Conservation (phyloP, 768 basidiomycete genomes). For the Naganishia antarctica region DNA sequence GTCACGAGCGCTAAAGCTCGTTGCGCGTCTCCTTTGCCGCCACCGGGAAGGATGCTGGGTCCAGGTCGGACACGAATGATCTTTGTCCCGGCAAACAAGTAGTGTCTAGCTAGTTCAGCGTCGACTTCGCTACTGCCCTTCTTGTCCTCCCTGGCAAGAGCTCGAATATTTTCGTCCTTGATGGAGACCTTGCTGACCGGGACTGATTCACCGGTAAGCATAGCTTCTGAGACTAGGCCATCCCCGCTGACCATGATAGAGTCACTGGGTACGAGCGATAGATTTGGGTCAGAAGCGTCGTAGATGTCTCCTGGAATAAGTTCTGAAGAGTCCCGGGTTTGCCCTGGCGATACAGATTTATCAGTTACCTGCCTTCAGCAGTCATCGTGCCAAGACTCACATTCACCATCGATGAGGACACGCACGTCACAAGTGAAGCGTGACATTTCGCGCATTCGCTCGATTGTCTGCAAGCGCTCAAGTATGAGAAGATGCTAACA, state of each 20-base stretch:
- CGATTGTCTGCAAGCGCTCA: conserved; percentile 62
- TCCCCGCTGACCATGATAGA: conserved; percentile 89
- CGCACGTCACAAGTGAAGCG: conserved; percentile 73
- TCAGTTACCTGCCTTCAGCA: not conserved
- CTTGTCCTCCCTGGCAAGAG: conserved; percentile 65
- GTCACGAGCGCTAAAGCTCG: conserved; percentile 78
- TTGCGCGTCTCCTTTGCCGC: conserved; percentile 41
- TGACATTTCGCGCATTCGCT: conserved; percentile 94
- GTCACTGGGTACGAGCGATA: conserved; percentile 78
- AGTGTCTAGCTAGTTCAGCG: conserved; percentile 67
- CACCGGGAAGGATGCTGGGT: conserved; percentile 50
- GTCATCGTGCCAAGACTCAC: conserved; percentile 53
- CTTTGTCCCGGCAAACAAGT: conserved; percentile 83
- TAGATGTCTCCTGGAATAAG: conserved; percentile 90
- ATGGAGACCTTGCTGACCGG: conserved; percentile 87
- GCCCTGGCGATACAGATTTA: conserved; percentile 55
- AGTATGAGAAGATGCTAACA: not conserved
- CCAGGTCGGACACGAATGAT: conserved; percentile 76
- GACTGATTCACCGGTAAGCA: conserved; percentile 85
- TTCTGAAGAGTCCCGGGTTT: conserved; percentile 64
- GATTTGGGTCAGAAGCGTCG: conserved; percentile 71
- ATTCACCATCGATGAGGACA: conserved; percentile 65
- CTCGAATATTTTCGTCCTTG: conserved; percentile 67
- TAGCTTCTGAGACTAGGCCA: conserved; percentile 96
- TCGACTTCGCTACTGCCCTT: conserved; percentile 49